Base-by-base conservation (phyloP, 345 rosid genomes). In the Moringa oleifera region DNA sequence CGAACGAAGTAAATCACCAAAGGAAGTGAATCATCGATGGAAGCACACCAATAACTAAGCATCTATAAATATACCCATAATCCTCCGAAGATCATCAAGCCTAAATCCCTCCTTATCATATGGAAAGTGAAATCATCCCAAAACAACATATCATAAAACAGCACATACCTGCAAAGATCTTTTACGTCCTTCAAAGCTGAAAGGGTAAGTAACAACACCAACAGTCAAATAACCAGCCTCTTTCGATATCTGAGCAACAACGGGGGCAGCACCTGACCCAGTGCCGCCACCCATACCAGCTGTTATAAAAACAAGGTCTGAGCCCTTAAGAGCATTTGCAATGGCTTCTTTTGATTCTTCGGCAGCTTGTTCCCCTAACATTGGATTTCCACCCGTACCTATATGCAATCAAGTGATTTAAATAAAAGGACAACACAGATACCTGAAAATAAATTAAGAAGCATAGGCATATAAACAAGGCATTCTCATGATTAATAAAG, bases 201-300 rank as follows among this genome's bases (percentile, higher is more conserved):
- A 90, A 20, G 99, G 99, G 73, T 90, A 94, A 13, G 99, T 94
- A 61, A 94, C 97, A 67, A 90, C 99, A 67, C 99, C 99, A 68
- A 94, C 99, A 47, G 97, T 94, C 73, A 94, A 80, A 68, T 90
- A 90, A 45, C 97, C 99, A 22, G 95, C 94, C 49, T 94, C 99
- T 66, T 82, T 94, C 10, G 96, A 61, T 63, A 94, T 85, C 74
- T 86, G 96, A 52, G 97, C 99, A 36, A 94, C 96, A 21, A 94
- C 95, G 20, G 99, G 97, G 37, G 99, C 99, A 85, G 99, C 99
- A 66, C 99, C 99, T 10, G 99, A 94, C 13, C 99, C 99, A 22
- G 99, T 94, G 17, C 99, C 99, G 68, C 99, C 99, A 75, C 99
- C 99, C 99, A 94, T 94, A 71, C 99, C 99, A 28, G 97, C 96